Base-by-base conservation (phyloP, 805 yeast genomes). In the Cyberlindnera petersonii region DNA sequence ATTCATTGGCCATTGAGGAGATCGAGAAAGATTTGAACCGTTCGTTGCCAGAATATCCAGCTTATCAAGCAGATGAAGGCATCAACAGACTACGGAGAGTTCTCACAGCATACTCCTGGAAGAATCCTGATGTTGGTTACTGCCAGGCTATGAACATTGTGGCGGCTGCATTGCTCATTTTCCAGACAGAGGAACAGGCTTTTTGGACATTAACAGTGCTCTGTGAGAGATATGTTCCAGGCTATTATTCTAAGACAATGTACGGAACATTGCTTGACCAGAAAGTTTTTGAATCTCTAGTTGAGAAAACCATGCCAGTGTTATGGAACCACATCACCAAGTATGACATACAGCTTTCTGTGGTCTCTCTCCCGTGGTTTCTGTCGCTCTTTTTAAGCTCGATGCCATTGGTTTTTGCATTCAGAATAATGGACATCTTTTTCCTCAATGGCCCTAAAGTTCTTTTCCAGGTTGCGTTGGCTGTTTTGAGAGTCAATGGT, bases 61-160 rank as follows among this genome's bases (percentile, higher is more conserved):
- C 96, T 0, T 93, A 88, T 56, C 98, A 93, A 59, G 72, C 73
- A 8, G 72, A 72, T 5, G 94, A 86, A 53, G 98, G 99, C 6
- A 89, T 93, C 31, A 75, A 71, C 35, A 69, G 96, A 39, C 70
- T 93, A 33, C 72, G 98, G 45, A 72, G 95, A 44, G 98, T 93
- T 0, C 70, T 93, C 42, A 83, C 94, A 0, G 96, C 96, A 0
- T 93, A 89, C 56, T 86, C 96, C 0, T 93, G 98, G 97, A 86
- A 84, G 48, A 88, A 89, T 58, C 96, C 96, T 0, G 96, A 91
- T 29, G 86, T 93, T 19, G 99, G 99, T 0, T 93, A 93, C 60
- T 93, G 99, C 59, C 98, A 93, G 61, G 98, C 98, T 1, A 93
- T 94, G 98, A 93, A 93, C 58, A 93, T 93, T 36, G 88, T 85